Evolutionary conservation across 306 rosid species (phyloP).

Genomic region (Cicer bijugum): DNA sequence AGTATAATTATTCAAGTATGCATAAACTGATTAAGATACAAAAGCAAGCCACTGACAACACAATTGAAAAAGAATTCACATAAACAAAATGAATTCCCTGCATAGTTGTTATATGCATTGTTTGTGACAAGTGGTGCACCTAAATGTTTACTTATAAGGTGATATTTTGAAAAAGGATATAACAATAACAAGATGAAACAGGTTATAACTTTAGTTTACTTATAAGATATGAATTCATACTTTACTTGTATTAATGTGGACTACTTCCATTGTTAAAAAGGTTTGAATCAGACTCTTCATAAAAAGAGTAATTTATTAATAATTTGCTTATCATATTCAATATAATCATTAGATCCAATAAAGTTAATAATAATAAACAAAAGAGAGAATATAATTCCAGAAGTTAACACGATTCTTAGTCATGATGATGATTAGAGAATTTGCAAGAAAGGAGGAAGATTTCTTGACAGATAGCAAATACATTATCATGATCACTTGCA

Average conservation of each 20-base stretch:
- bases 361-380: no score
- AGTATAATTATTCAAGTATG: not conserved
- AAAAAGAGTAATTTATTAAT: no score
- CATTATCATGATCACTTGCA: no score
- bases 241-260: not conserved
- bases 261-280: not conserved
- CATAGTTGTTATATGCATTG: slow-evolving; percentile 13
- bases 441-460: no score
- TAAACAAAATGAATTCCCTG: slow-evolving; percentile 1
- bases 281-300: not conserved
- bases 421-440: no score
- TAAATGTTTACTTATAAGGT: not conserved
- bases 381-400: no score
- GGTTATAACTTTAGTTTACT: not conserved
- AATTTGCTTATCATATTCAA: no score
- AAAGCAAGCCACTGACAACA: not conserved
- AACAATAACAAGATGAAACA: not conserved
- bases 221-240: not conserved
- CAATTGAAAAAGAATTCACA: slow-evolving; percentile 1
- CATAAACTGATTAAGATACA: not conserved
- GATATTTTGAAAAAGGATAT: not conserved
- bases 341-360: no score
- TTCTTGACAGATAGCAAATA: no score
- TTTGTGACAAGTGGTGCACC: not conserved
- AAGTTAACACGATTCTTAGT: no score